Percentiles rank a stretch among this genome's conserved stretches.
Evolutionary conservation across 139 green algal species (phyloP).

Genomic region (Micractinium conductrix): DNA sequence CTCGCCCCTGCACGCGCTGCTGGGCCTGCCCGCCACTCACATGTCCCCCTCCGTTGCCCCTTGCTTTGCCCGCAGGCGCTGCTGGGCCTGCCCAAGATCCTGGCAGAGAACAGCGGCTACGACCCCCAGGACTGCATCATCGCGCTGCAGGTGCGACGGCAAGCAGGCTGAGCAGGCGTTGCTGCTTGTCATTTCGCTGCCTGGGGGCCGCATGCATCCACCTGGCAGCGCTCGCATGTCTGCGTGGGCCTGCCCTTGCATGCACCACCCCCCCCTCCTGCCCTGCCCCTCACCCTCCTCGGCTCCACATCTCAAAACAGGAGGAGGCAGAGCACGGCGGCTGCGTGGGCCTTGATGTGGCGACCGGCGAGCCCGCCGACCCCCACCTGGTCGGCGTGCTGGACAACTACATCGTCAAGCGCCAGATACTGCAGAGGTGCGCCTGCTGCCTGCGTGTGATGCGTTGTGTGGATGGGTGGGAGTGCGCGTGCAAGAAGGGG

Average conservation of each 20-base stretch:
- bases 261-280: too few relatives aligned
- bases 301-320: too few relatives aligned
- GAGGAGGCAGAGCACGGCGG: constrained; percentile 88
- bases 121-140: constrained; percentile 91
- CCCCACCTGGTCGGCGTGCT: constrained; percentile 87
- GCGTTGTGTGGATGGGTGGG: not conserved
- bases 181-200: too few relatives aligned
- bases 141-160: constrained; percentile 68
- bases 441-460: not conserved
- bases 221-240: too few relatives aligned
- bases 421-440: constrained; percentile 90
- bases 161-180: not conserved
- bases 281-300: too few relatives aligned
- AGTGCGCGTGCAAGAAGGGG: not conserved
- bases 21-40: constrained; percentile 86
- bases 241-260: too few relatives aligned
- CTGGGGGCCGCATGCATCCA: too few relatives aligned
- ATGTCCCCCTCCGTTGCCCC: too few relatives aligned
- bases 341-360: constrained; percentile 90
- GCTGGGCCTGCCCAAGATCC: constrained; percentile 93
- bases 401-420: constrained; percentile 98
- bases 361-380: constrained; percentile 91
- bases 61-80: constrained; percentile 66
- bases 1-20: constrained; percentile 64
- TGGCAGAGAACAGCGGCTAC: constrained; percentile 96